A percentile compares a stretch with the other conserved stretches of the same genome.
Evolutionary conservation across 192 early-diverging fungal species (phyloP).

Genomic region (Coemansia sp.): DNA sequence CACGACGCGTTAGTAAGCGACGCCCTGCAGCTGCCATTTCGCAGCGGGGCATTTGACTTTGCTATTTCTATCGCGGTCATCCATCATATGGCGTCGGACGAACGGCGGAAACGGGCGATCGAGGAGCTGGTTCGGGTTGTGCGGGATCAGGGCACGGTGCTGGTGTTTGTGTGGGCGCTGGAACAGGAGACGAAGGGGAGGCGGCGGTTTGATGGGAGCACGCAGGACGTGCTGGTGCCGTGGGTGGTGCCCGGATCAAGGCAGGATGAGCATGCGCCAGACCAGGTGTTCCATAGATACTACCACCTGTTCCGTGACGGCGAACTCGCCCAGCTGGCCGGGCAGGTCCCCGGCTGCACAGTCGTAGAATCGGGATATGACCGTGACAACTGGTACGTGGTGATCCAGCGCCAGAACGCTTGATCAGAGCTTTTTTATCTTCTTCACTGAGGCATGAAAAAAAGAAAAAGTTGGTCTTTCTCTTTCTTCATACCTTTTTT

Average conservation of each 20-base stretch:
- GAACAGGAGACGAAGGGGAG: constrained; percentile 83
- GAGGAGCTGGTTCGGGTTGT: constrained; percentile 77
- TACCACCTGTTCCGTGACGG: constrained; percentile 89
- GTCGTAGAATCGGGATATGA: constrained; percentile 83
- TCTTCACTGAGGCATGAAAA: too few species aligned
- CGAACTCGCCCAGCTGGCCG: constrained; percentile 74
- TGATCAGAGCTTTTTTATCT: neutral
- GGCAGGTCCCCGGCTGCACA: constrained; percentile 43
- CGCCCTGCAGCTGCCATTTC: constrained; percentile 71
- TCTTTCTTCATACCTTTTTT: neutral
- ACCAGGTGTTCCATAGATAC: constrained; percentile 64
- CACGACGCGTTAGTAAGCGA: constrained; percentile 83
- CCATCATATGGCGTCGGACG: constrained; percentile 81
- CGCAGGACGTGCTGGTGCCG: constrained; percentile 90
- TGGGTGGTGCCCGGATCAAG: constrained; percentile 72
- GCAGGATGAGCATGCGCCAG: neutral
- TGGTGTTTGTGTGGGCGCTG: constrained; percentile 96
- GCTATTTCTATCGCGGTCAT: constrained; percentile 93
- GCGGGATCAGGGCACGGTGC: constrained; percentile 58
- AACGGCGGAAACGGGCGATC: constrained; percentile 68
- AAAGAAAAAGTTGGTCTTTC: neutral
- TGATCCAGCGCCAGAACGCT: constrained; percentile 19
- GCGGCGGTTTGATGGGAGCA: constrained; percentile 68
- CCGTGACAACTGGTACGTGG: constrained; percentile 92
- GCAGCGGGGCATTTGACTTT: constrained; percentile 79